These are phyloP conservation scores for Ophiostoma australiae DNA, from an alignment of 2,329 filamentous ascomycete species.

Conservation along the genomic window DNA sequence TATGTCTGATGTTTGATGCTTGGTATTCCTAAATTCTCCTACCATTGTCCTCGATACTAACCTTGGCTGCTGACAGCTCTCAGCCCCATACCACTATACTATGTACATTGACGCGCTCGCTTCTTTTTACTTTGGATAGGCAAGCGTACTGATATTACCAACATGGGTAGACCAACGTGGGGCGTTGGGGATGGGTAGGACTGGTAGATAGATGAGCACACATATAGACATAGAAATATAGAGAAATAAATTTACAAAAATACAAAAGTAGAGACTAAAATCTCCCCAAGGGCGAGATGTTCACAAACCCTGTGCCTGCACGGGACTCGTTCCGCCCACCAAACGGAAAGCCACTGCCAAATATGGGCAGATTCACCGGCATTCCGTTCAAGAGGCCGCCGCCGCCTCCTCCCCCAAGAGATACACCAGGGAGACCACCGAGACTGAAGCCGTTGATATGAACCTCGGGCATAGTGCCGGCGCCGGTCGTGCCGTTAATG, in stretches of 20 bases:
- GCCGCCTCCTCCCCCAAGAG: not conserved
- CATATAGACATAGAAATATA: no score
- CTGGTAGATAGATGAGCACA: no score
- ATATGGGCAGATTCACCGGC: slow-evolving; percentile 18
- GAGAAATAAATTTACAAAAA: no score
- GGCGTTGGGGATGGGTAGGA: no score
- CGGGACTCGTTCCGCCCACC: slow-evolving; percentile 10
- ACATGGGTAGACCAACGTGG: not conserved
- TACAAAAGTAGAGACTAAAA: not conserved
- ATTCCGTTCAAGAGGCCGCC: slow-evolving; percentile 11
- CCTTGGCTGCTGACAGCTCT: not conserved
- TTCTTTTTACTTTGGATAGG: slow-evolving; percentile 1
- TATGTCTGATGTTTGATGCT: not conserved
- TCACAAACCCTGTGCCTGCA: not conserved
- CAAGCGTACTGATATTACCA: not conserved
- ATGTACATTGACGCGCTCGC: not conserved
- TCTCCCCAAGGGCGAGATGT: not conserved
- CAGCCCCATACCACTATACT: not conserved
- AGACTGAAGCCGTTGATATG: not conserved
- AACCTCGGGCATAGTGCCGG: not conserved
- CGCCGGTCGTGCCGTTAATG: not conserved
- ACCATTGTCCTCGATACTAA: not conserved
- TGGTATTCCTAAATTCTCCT: not conserved
- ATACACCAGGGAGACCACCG: not conserved
- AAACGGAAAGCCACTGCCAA: slow-evolving; percentile 22